These are phyloP conservation scores for Hyaloscypha variabilis DNA, from an alignment of 495 filamentous ascomycete genomes.

Conservation along the genomic window DNA sequence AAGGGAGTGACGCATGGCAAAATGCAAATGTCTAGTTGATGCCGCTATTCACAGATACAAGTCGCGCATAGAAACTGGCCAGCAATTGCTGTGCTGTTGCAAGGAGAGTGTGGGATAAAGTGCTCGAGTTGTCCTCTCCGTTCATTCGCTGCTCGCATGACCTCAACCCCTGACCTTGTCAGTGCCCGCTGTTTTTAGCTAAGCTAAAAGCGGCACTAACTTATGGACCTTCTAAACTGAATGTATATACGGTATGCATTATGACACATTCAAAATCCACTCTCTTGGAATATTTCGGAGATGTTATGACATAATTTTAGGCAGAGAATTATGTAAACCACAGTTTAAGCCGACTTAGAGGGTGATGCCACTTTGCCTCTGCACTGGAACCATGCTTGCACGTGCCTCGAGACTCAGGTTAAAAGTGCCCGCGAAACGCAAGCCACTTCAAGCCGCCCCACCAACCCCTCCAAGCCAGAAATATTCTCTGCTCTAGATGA, in stretches of 20 bases:
- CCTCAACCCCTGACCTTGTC: slow-evolving; percentile 1
- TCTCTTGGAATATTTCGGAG: too few relatives aligned
- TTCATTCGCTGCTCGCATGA: slow-evolving; percentile 5
- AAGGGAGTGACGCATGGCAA: slow-evolving; percentile 25
- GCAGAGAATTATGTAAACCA: too few relatives aligned
- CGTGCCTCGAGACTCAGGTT: slow-evolving; percentile 12
- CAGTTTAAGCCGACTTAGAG: too few relatives aligned
- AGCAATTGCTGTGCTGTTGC: slow-evolving; percentile 11
- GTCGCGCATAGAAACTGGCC: slow-evolving; percentile 1
- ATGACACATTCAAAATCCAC: too few relatives aligned
- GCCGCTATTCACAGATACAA: background rate
- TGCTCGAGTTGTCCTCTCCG: slow-evolving; percentile 27
- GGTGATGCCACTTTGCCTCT: too few relatives aligned
- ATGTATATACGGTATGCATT: too few relatives aligned
- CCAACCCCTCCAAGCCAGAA: slow-evolving; percentile 35
- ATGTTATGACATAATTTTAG: too few relatives aligned
- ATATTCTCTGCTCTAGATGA: slow-evolving; percentile 17
- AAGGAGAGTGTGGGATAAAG: background rate
- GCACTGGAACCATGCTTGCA: background rate
- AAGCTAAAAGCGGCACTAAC: too few relatives aligned
- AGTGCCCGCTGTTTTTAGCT: background rate
- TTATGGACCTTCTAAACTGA: too few relatives aligned
- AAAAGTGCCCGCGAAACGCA: slow-evolving; percentile 15
- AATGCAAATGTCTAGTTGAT: slow-evolving; percentile 10
- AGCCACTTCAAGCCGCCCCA: slow-evolving; percentile 30